phyloP scores from a whole-genome alignment of 1,139 yeast genomes.

The Suhomyces kunorum region DNA sequence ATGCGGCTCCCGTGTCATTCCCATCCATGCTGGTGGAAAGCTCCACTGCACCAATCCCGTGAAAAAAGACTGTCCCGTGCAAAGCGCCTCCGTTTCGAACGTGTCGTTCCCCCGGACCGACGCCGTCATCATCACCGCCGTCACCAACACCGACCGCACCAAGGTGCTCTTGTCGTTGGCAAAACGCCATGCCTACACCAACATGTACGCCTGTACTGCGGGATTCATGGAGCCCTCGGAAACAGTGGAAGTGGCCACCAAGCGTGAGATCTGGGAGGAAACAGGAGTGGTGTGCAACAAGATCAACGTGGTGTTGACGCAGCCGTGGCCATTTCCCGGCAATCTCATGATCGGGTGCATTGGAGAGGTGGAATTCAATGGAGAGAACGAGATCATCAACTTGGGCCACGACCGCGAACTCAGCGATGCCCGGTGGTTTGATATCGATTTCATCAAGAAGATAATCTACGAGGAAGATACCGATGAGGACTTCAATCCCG shows the following conservation, averaged over 20 bases:
- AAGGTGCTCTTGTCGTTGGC: conserved; percentile 73
- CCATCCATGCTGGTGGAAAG: conserved; percentile 83
- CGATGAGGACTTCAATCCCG: conserved; percentile 36
- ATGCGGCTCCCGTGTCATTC: conserved; percentile 72
- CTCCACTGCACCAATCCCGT: conserved; percentile 54
- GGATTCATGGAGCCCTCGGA: conserved; percentile 97
- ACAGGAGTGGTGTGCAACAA: conserved; percentile 74
- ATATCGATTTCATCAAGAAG: conserved; percentile 50
- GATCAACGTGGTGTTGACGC: conserved; percentile 66
- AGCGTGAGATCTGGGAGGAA: conserved; percentile 93
- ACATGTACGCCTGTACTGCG: conserved; percentile 81
- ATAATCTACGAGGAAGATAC: conserved; percentile 41
- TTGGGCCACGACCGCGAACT: conserved; percentile 84
- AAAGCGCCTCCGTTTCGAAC: conserved; percentile 52
- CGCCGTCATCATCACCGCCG: conserved; percentile 80
- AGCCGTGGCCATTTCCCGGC: conserved; percentile 97
- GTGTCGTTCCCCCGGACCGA: conserved; percentile 91
- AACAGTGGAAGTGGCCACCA: conserved; percentile 83
- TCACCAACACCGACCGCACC: conserved; percentile 59
- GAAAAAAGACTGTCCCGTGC: conserved; percentile 55
- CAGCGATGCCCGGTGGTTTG: conserved; percentile 83
- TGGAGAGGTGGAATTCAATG: conserved; percentile 65
- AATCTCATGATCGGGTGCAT: conserved; percentile 92
- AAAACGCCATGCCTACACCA: conserved; percentile 49
- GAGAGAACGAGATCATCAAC: conserved; percentile 58